These are phyloP conservation scores for Nelumbo lutea DNA, from an alignment of 164 flowering plant genomes.

Conservation along the genomic window DNA sequence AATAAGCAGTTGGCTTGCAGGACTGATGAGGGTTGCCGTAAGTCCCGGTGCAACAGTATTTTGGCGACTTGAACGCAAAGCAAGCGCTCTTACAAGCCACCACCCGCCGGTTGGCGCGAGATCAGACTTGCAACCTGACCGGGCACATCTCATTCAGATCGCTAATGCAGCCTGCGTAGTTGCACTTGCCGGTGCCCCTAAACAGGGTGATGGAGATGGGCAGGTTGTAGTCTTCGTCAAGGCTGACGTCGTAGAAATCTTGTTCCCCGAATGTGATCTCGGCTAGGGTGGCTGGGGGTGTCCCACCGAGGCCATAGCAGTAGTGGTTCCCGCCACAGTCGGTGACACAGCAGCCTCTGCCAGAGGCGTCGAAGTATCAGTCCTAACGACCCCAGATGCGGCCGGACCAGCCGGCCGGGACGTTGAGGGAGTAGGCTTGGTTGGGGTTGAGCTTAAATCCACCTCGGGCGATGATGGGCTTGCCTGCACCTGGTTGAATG, in stretches of 20 bases:
- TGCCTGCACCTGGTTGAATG: conserved; percentile 79
- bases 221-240: conserved; percentile 89
- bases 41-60: conserved; percentile 84
- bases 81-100: conserved; percentile 95
- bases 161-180: conserved; percentile 80
- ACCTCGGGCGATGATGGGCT: conserved; percentile 65
- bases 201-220: conserved; percentile 65
- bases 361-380: conserved; percentile 63
- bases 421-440: conserved; percentile 48
- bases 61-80: conserved; percentile 75
- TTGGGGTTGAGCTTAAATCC: conserved; percentile 69
- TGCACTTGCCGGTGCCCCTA: conserved; percentile 61
- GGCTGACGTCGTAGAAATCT: conserved; percentile 94
- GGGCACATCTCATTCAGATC: conserved; percentile 91
- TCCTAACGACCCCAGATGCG: conserved; percentile 96
- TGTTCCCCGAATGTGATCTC: conserved; percentile 85
- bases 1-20: conserved; percentile 89
- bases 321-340: conserved; percentile 81
- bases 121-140: conserved; percentile 66
- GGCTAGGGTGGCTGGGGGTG: conserved; percentile 89
- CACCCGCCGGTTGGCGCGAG: conserved; percentile 44
- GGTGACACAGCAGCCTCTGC: conserved; percentile 75
- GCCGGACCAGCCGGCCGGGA: conserved; percentile 85
- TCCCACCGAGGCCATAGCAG: conserved; percentile 81
- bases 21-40: conserved; percentile 77